Evolutionary conservation across 805 yeast genomes (phyloP), one percentile per base, ranked within the genome.

Genomic region (Candida tibetensis): DNA sequence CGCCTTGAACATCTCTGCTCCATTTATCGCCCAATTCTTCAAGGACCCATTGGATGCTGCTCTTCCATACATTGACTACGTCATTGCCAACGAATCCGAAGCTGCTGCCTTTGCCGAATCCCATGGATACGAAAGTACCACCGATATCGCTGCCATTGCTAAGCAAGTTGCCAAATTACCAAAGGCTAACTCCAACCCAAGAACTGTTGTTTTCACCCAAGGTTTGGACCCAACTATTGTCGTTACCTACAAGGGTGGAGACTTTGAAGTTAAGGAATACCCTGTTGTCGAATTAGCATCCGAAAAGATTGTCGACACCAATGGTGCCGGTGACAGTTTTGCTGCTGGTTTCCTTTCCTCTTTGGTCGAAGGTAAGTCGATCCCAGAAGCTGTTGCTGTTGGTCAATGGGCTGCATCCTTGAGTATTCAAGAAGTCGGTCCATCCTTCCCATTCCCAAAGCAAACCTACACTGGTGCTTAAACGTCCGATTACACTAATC

Each of bases 281-380:
- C 73, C 83, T 35, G 96, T 93, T 39, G 84, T 78, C 51, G 77
- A 82, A 42, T 77, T 93, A 57, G 84, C 77, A 29, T 53, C 77
- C 31, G 66, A 74, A 32, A 74, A 82, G 65, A 76, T 93, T 44
- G 81, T 76, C 42, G 99, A 93, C 72, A 87, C 98, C 57, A 93
- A 91, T 71, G 99, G 99, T 72, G 98, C 98, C 32, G 98, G 98
- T 66, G 97, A 91, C 62, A 96, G 97, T 10, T 91, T 91, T 60
- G 98, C 97, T 40, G 95, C 93, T 55, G 98, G 98, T 42, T 90
- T 91, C 65, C 67, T 89, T 47, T 95, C 96, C 45, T 93, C 90
- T 41, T 69, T 90, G 49, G 95, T 88, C 40, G 69, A 81, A 64
- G 87, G 82, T 48, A 79, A 84, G 62, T 52, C 75, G 19, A 60